Evolutionary conservation across 139 green algal species (phyloP).

Genomic region (Chlamydomonas sphaeroides): DNA sequence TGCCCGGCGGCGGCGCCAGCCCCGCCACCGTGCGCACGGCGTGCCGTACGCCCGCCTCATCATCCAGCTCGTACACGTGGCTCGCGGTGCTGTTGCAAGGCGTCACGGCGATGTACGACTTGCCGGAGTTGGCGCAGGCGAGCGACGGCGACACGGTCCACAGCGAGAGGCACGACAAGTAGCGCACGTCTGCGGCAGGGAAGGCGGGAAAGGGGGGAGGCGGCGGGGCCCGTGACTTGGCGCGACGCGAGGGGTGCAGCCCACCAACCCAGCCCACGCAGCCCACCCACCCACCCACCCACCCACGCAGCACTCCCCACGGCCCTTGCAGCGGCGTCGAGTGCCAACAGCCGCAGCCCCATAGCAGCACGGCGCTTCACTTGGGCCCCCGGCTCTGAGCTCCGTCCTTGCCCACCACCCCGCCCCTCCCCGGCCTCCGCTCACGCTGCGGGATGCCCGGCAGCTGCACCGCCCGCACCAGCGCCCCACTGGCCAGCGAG

Average conservation of each 20-base stretch:
- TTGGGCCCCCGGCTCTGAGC: no score
- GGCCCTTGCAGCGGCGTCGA: no score
- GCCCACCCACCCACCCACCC: no score
- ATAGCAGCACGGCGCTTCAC: no score
- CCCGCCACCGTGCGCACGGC: not conserved
- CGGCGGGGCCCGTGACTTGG: no score
- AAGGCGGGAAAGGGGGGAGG: not conserved
- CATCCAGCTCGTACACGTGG: constrained; percentile 30
- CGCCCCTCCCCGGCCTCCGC: not conserved
- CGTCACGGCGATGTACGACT: constrained; percentile 14
- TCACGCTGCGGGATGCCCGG: constrained; percentile 11
- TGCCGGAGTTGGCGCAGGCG: constrained; percentile 1
- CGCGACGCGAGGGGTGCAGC: constrained; percentile 13
- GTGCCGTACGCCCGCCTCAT: not conserved
- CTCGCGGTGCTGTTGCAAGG: not conserved
- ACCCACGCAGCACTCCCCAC: no score
- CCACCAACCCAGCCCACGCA: not conserved
- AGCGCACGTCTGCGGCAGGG: constrained; percentile 3
- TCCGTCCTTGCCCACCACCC: not conserved
- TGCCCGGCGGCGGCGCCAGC: not conserved
- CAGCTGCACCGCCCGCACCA: constrained; percentile 12
- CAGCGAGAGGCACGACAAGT: constrained; percentile 41
- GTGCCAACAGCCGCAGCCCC: no score
- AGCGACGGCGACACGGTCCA: constrained; percentile 15
- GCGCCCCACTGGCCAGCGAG: constrained; percentile 52